Evolutionary conservation across 768 basidiomycete genomes (phyloP).

Genomic region (Podaxis sp.): DNA sequence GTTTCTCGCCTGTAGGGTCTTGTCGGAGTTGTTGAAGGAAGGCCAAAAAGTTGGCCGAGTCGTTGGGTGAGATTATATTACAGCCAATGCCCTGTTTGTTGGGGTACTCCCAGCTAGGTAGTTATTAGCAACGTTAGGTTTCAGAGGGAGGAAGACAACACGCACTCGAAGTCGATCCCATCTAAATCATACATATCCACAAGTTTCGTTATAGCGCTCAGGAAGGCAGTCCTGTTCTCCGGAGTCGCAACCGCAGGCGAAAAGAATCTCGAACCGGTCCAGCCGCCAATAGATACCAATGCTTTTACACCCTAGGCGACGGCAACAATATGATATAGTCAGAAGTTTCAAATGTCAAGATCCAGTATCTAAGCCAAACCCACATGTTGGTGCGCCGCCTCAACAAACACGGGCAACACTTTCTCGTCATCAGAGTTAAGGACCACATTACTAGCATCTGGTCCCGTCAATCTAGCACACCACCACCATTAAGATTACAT

Average conservation of each 20-base stretch:
- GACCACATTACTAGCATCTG: conserved; percentile 26
- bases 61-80: conserved; percentile 55
- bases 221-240: conserved; percentile 56
- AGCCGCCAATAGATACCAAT: conserved; percentile 66
- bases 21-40: conserved; percentile 72
- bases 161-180: conserved; percentile 54
- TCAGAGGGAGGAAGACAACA: neutral
- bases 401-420: conserved; percentile 54
- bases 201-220: conserved; percentile 47
- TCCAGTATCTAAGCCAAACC: conserved; percentile 12
- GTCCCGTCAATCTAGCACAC: conserved; percentile 27
- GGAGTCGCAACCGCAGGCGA: conserved; percentile 57
- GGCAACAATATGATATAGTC: no score
- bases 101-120: conserved; percentile 78
- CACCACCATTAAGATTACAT: neutral
- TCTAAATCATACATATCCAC: conserved; percentile 50
- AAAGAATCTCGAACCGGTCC: conserved; percentile 60
- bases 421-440: conserved; percentile 39
- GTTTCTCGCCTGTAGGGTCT: conserved; percentile 43
- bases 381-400: conserved; percentile 39
- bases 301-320: conserved; percentile 52
- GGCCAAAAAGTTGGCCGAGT: conserved; percentile 72
- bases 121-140: neutral
- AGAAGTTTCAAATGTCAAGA: no score
- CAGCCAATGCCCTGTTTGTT: conserved; percentile 60